Evolutionary conservation across 352 stramenopile species (phyloP).

Genomic region (Detonula confervacea): DNA sequence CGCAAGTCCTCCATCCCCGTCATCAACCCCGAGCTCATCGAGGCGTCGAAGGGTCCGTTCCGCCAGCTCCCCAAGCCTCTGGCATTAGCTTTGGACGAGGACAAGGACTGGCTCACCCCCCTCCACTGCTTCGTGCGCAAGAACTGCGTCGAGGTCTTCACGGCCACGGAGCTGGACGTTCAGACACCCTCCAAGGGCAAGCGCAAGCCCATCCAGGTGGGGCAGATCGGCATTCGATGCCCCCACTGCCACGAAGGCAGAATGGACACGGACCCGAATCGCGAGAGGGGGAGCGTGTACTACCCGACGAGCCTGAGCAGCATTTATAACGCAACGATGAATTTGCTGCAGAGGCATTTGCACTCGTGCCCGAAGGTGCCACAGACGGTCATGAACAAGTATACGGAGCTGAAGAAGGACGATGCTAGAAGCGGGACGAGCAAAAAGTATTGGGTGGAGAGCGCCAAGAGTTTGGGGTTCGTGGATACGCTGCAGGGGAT

Average conservation of each 20-base stretch:
- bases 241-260: conserved; percentile 63
- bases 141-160: conserved; percentile 78
- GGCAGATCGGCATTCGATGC: conserved; percentile 82
- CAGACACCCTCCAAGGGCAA: conserved; percentile 66
- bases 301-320: conserved; percentile 76
- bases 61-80: conserved; percentile 17
- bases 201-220: conserved; percentile 70
- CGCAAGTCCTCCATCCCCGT: not conserved
- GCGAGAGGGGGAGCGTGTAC: conserved; percentile 80
- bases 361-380: conserved; percentile 78
- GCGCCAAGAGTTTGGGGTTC: conserved; percentile 72
- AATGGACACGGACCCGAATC: conserved; percentile 29
- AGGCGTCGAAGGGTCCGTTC: not conserved
- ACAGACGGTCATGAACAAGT: conserved; percentile 54
- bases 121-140: conserved; percentile 79
- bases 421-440: conserved; percentile 66
- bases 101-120: conserved; percentile 70
- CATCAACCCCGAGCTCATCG: not conserved
- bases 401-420: conserved; percentile 75
- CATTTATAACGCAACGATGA: conserved; percentile 83
- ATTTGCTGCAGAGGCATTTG: conserved; percentile 83
- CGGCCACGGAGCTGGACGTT: conserved; percentile 59
- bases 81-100: conserved; percentile 59
- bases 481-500: conserved; percentile 77
- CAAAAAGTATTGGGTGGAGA: conserved; percentile 80